These are phyloP conservation scores for Diaporthe citri DNA, from an alignment of 2,329 filamentous ascomycete species.

Conservation along the genomic window DNA sequence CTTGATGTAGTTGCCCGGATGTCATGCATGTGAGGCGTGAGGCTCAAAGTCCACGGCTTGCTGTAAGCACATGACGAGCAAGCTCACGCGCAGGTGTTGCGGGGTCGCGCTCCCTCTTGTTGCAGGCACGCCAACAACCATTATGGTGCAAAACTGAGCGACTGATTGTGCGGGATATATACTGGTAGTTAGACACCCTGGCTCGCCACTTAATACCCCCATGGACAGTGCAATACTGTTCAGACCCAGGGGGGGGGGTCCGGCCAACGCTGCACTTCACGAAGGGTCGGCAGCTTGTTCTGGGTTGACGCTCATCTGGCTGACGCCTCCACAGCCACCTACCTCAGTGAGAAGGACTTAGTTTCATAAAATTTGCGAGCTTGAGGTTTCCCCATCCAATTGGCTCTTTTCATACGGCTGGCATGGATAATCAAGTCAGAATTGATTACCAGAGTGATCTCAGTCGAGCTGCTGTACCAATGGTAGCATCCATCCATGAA, in stretches of 20 bases:
- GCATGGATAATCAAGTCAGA: background rate
- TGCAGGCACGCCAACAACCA: background rate
- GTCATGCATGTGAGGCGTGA: constrained; percentile 50
- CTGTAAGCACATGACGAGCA: constrained; percentile 43
- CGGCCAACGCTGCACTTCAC: background rate
- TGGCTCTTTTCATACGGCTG: background rate
- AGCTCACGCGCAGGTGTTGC: constrained; percentile 20
- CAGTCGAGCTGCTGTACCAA: background rate
- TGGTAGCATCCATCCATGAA: background rate
- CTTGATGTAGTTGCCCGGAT: constrained; percentile 41
- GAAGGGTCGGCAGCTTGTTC: background rate
- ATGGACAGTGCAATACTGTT: background rate
- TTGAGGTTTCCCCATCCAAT: background rate
- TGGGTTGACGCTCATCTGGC: background rate
- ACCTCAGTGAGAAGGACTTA: background rate
- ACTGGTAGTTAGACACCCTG: constrained; percentile 14
- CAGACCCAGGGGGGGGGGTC: background rate
- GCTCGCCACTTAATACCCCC: constrained; percentile 19
- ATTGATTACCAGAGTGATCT: background rate
- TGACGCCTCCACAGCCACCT: background rate
- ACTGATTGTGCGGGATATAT: background rate
- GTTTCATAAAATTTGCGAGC: background rate
- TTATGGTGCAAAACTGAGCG: background rate
- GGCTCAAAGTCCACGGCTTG: constrained; percentile 48
- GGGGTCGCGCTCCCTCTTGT: constrained; percentile 8